A percentile compares a stretch with the other conserved stretches of the same genome.
Evolutionary conservation across 176 grass and related monocot species (phyloP).

Genomic region (bread wheat (Triticum aestivum)): DNA sequence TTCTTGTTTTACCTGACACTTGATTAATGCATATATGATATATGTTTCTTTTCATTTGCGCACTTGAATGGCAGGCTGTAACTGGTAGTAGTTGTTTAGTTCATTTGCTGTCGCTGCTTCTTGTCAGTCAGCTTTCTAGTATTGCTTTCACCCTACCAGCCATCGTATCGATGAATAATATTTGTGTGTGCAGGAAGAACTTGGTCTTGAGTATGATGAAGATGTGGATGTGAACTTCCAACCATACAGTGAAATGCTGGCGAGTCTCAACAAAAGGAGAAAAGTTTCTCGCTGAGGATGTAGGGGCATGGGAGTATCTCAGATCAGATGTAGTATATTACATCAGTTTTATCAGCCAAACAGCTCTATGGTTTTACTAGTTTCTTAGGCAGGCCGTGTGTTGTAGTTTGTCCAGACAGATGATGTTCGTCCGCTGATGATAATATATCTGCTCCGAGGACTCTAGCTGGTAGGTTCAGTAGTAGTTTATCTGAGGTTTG

Average conservation of each 20-base stretch:
- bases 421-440: neutral
- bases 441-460: constrained; percentile 21
- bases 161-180: constrained; percentile 5
- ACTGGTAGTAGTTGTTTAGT: neutral
- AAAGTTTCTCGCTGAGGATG: constrained; percentile 45
- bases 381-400: neutral
- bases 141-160: neutral
- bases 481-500: constrained; percentile 7
- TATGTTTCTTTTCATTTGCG: neutral
- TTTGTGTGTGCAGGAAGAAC: constrained; percentile 71
- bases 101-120: neutral
- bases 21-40: neutral
- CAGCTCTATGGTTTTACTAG: constrained; percentile 8
- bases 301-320: neutral
- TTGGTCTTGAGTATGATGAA: constrained; percentile 97
- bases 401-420: neutral
- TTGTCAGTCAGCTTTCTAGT: neutral
- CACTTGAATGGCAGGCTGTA: neutral
- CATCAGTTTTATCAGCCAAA: constrained; percentile 12
- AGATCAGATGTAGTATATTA: constrained; percentile 24
- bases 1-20: neutral
- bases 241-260: constrained; percentile 58
- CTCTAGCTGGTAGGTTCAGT: constrained; percentile 8
- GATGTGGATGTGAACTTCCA: constrained; percentile 72
- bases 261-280: constrained; percentile 61